Conservation (phyloP, 1,139 yeast genomes). For the Yamadazyma pseudoaaseri region DNA sequence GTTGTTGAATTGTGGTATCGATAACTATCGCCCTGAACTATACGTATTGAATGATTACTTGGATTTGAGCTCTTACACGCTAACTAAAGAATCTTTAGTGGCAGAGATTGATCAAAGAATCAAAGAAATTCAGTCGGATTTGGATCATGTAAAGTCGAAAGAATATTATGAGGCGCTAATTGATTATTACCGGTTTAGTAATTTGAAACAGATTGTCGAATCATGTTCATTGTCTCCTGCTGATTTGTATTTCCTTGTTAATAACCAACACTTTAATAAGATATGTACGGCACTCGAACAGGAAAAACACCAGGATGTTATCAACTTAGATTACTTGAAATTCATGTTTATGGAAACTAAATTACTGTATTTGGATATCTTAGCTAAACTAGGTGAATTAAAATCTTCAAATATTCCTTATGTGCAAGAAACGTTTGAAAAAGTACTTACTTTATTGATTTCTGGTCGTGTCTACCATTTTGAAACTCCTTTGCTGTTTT, state of each 20-base stretch:
- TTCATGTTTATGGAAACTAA: conserved; percentile 4
- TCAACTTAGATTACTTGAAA: conserved; percentile 4
- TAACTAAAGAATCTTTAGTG: conserved; percentile 1
- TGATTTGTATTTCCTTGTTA: conserved; percentile 10
- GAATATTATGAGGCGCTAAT: conserved; percentile 21
- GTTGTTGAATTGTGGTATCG: conserved; percentile 11
- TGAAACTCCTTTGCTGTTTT: conserved; percentile 8
- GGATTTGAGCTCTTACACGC: conserved; percentile 15
- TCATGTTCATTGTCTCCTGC: conserved; percentile 12
- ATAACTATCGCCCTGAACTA: conserved; percentile 26
- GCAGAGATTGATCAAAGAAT: conserved; percentile 15
- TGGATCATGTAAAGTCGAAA: conserved; percentile 8
- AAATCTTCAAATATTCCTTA: neutral
- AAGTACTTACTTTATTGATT: conserved; percentile 8
- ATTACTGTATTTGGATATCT: conserved; percentile 3
- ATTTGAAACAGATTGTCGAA: conserved; percentile 20
- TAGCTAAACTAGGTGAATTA: neutral
- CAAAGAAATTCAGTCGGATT: conserved; percentile 8
- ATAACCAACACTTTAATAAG: conserved; percentile 7
- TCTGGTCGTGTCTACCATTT: conserved; percentile 8
- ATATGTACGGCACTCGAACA: conserved; percentile 5
- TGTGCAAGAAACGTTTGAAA: conserved; percentile 2
- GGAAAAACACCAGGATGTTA: neutral
- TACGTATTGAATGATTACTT: conserved; percentile 22
- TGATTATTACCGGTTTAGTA: conserved; percentile 26